A percentile compares a stretch with the other conserved stretches of the same genome.
These are phyloP conservation scores for Xylaria sp. DNA, from an alignment of 2,329 filamentous ascomycete genomes.

Conservation along the genomic window DNA sequence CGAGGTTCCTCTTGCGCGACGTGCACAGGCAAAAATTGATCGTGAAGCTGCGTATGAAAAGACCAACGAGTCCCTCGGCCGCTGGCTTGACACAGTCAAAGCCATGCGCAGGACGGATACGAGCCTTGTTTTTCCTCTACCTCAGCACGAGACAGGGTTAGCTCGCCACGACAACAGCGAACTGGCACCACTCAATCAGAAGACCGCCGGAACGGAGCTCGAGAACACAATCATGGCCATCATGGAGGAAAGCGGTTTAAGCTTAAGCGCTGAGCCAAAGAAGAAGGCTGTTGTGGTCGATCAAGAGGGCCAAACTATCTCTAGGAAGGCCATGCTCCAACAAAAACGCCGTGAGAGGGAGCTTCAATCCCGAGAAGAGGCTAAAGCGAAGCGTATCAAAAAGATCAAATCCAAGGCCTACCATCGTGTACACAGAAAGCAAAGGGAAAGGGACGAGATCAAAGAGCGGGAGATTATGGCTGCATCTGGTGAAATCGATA, in stretches of 20 bases:
- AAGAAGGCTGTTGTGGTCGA: slow-evolving; percentile 71
- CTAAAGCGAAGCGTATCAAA: slow-evolving; percentile 90
- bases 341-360: slow-evolving; percentile 84
- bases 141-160: slow-evolving; percentile 71
- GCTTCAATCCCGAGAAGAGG: slow-evolving; percentile 86
- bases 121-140: slow-evolving; percentile 80
- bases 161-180: slow-evolving; percentile 69
- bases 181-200: slow-evolving; percentile 70
- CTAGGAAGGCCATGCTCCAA: slow-evolving; percentile 74
- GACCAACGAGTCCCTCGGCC: slow-evolving; percentile 87
- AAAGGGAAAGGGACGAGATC: slow-evolving; percentile 64
- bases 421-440: slow-evolving; percentile 88
- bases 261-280: slow-evolving; percentile 63
- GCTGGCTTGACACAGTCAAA: slow-evolving; percentile 96
- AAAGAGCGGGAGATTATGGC: slow-evolving; percentile 62
- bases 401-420: slow-evolving; percentile 99
- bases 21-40: slow-evolving; percentile 86
- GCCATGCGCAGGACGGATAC: slow-evolving; percentile 92
- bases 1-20: slow-evolving; percentile 81
- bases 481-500: slow-evolving; percentile 69
- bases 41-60: slow-evolving; percentile 86
- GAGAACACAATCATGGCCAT: slow-evolving; percentile 89
- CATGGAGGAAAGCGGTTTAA: slow-evolving; percentile 86
- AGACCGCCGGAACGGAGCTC: slow-evolving; percentile 79
- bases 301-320: slow-evolving; percentile 77